A percentile compares a stretch with the other conserved stretches of the same genome.
These are phyloP conservation scores for Adenanthera pavonina DNA, from an alignment of 306 rosid species.

Conservation along the genomic window DNA sequence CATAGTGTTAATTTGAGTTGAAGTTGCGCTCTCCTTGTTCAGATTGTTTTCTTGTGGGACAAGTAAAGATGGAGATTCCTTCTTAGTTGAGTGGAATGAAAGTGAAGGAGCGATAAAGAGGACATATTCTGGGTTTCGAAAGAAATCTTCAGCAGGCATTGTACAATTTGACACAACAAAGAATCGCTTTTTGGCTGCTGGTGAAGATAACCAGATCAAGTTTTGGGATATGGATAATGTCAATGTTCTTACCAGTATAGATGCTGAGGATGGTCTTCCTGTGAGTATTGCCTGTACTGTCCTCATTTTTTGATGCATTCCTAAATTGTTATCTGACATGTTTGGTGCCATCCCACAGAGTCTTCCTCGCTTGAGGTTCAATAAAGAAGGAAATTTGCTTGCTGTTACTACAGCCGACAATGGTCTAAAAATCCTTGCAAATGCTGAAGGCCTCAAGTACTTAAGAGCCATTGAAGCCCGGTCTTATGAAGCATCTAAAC, in stretches of 20 bases:
- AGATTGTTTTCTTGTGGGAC: conserved; percentile 94
- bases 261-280: conserved; percentile 79
- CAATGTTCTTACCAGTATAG: conserved; percentile 54
- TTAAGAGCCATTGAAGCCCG: conserved; percentile 61
- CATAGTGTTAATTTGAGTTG: conserved; percentile 6
- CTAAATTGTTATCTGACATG: conserved; percentile 33
- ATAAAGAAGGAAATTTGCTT: conserved; percentile 82
- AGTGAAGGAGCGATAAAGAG: conserved; percentile 68
- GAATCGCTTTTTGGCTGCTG: conserved; percentile 73
- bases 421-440: conserved; percentile 78
- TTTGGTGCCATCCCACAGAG: conserved; percentile 52
- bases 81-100: conserved; percentile 88
- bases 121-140: conserved; percentile 67
- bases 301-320: conserved; percentile 11
- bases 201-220: conserved; percentile 80
- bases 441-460: conserved; percentile 63
- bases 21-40: conserved; percentile 29
- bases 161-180: conserved; percentile 79
- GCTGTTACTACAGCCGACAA: conserved; percentile 73
- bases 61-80: conserved; percentile 74
- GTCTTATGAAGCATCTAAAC: conserved; percentile 61
- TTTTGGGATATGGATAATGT: conserved; percentile 78
- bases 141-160: conserved; percentile 55
- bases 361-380: conserved; percentile 82
- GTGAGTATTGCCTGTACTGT: conserved; percentile 50